A percentile compares a stretch with the other conserved stretches of the same genome.
Evolutionary conservation across 805 yeast genomes (phyloP).

Genomic region (Candida rishiriensis): DNA sequence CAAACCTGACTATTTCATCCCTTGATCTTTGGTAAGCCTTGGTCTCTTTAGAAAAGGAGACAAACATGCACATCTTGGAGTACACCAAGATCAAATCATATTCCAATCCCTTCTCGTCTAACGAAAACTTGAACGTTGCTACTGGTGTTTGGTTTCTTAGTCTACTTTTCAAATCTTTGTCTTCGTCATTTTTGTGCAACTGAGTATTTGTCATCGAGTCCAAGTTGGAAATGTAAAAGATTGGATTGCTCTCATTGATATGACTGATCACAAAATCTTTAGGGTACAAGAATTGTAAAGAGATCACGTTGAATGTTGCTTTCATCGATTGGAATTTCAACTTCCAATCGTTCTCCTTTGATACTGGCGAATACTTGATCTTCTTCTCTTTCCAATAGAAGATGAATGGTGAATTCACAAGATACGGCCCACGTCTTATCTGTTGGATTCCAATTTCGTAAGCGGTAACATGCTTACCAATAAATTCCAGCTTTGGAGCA

Average conservation of each 20-base stretch:
- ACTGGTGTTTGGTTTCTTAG: conserved; percentile 24
- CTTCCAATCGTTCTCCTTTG: conserved; percentile 23
- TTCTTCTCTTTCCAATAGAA: conserved; percentile 53
- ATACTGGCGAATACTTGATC: conserved; percentile 30
- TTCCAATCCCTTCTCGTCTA: conserved; percentile 9
- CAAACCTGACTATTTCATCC: conserved; percentile 24
- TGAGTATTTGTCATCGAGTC: conserved; percentile 24
- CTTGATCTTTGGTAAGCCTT: conserved; percentile 20
- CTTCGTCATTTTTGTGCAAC: conserved; percentile 18
- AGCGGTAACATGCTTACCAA: conserved; percentile 44
- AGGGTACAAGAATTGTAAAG: conserved; percentile 23
- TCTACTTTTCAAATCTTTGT: conserved; percentile 23
- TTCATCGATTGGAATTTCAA: conserved; percentile 23
- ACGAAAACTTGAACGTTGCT: conserved; percentile 22
- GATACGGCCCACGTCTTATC: conserved; percentile 55
- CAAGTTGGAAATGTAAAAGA: conserved; percentile 26
- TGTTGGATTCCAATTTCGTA: conserved; percentile 70
- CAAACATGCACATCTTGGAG: conserved; percentile 24
- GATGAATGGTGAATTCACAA: conserved; percentile 43
- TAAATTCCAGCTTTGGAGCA: conserved; percentile 22
- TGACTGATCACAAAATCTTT: conserved; percentile 27
- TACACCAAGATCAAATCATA: conserved; percentile 29
- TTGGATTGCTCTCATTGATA: conserved; percentile 22
- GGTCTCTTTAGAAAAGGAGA: conserved; percentile 17
- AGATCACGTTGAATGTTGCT: conserved; percentile 22